A percentile compares a stretch with the other conserved stretches of the same genome.
Evolutionary conservation across 2,329 filamentous ascomycete genomes (phyloP).

Genomic region (Xylariaceae sp.): DNA sequence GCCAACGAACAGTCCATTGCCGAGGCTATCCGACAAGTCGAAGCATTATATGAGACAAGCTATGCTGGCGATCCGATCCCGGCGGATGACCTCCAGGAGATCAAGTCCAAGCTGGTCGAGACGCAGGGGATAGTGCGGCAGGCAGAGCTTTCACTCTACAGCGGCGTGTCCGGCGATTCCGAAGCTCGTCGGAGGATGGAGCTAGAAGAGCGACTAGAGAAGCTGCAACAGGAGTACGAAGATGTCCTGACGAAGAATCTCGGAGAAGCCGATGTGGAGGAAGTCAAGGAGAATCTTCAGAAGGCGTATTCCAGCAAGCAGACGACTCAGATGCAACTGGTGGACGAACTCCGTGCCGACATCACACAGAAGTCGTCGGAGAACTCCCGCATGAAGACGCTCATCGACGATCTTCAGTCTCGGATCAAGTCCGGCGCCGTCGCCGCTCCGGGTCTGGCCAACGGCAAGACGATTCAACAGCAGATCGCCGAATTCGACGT

Average conservation of each 20-base stretch:
- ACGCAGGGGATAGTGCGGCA: constrained; percentile 90
- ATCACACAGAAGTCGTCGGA: constrained; percentile 72
- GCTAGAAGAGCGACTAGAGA: constrained; percentile 66
- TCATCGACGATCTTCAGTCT: constrained; percentile 73
- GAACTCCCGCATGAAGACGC: constrained; percentile 69
- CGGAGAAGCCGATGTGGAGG: constrained; percentile 68
- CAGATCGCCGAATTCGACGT: constrained; percentile 98
- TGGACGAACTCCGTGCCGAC: constrained; percentile 70
- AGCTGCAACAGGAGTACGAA: constrained; percentile 77
- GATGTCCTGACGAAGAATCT: constrained; percentile 74
- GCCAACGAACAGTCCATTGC: constrained; percentile 84
- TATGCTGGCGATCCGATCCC: constrained; percentile 70
- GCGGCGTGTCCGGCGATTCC: constrained; percentile 55
- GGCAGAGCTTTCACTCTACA: constrained; percentile 78
- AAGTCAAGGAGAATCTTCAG: constrained; percentile 73
- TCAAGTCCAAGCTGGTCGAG: constrained; percentile 74
- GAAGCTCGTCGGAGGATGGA: constrained; percentile 64
- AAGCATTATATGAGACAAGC: constrained; percentile 69
- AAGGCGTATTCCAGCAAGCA: constrained; percentile 70
- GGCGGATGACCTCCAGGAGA: constrained; percentile 69
- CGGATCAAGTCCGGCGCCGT: constrained; percentile 57
- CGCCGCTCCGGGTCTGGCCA: constrained; percentile 53
- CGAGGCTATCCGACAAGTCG: constrained; percentile 75
- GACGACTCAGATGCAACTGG: constrained; percentile 63
- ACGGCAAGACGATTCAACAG: constrained; percentile 90